Percentiles rank a stretch among this genome's conserved stretches.
phyloP scores from a whole-genome alignment of 306 rosid genomes.

The Inga laurina region DNA sequence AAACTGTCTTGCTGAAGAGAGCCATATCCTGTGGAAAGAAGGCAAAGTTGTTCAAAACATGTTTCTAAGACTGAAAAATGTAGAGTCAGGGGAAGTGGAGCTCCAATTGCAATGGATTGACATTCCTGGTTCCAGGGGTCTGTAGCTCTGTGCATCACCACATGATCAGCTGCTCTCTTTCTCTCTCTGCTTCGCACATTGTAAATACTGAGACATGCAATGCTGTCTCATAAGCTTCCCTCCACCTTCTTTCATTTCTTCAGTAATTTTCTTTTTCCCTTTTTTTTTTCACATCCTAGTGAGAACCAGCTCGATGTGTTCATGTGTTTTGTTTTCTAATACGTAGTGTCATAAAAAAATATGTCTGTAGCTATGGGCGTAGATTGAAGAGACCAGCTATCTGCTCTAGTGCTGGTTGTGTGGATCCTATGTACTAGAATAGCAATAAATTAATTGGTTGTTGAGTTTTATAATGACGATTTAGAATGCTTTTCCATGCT shows the following conservation, averaged over 20 bases:
- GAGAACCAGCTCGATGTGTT: neutral
- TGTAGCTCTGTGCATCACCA: neutral
- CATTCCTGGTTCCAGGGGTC: constrained; percentile 1
- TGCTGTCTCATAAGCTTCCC: neutral
- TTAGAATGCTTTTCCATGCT: neutral
- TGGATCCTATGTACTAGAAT: neutral
- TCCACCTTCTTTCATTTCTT: neutral
- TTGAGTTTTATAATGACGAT: neutral
- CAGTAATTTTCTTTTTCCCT: neutral
- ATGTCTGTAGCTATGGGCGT: neutral
- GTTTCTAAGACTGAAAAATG: constrained; percentile 78
- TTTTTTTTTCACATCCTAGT: neutral
- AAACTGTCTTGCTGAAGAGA: constrained; percentile 81
- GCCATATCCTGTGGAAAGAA: constrained; percentile 56
- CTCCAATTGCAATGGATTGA: constrained; percentile 67
- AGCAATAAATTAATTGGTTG: neutral
- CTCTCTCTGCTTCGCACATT: neutral
- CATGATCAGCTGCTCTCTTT: neutral
- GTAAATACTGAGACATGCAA: neutral
- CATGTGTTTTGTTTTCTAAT: neutral
- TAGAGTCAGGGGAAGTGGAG: constrained; percentile 84
- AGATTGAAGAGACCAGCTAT: neutral
- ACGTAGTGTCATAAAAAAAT: neutral
- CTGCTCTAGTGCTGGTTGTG: neutral
- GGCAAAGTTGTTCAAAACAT: constrained; percentile 62